phyloP scores from a whole-genome alignment of 768 basidiomycete species.

The Naganishia vaughanmartiniae region DNA sequence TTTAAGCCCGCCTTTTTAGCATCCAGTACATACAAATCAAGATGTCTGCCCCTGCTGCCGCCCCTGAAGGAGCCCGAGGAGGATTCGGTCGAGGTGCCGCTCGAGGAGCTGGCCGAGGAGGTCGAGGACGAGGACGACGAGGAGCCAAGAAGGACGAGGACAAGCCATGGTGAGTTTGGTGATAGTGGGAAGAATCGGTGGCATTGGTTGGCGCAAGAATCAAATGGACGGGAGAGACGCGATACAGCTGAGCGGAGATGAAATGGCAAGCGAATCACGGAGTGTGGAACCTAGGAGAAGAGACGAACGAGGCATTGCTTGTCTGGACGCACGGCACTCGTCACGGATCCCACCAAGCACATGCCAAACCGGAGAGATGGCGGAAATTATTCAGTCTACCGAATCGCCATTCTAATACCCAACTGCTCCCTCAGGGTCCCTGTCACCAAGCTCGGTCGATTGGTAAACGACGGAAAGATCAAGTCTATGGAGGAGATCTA shows the following conservation, averaged over 20 bases:
- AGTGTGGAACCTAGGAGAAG: no score
- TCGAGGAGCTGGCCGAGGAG: constrained; percentile 59
- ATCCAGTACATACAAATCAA: constrained; percentile 32
- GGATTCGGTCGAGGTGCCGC: constrained; percentile 74
- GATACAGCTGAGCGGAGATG: no score
- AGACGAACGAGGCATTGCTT: no score
- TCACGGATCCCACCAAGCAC: no score
- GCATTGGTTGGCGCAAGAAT: constrained; percentile 2
- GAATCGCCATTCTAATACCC: constrained; percentile 52
- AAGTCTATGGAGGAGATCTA: constrained; percentile 99
- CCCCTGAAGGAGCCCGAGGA: constrained; percentile 76
- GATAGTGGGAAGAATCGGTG: neutral
- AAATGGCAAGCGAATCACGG: no score
- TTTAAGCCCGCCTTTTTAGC: neutral
- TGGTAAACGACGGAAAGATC: constrained; percentile 99
- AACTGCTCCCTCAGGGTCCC: constrained; percentile 60
- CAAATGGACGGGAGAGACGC: no score
- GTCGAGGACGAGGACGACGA: constrained; percentile 78
- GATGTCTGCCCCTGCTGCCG: constrained; percentile 60
- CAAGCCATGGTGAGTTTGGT: constrained; percentile 83
- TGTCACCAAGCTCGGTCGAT: constrained; percentile 97
- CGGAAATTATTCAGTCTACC: neutral
- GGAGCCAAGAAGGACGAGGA: constrained; percentile 99
- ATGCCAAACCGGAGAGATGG: no score
- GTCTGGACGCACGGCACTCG: no score